Evolutionary conservation across 129 eudicot genomes (phyloP).

Genomic region (Flaveria sonorensis): DNA sequence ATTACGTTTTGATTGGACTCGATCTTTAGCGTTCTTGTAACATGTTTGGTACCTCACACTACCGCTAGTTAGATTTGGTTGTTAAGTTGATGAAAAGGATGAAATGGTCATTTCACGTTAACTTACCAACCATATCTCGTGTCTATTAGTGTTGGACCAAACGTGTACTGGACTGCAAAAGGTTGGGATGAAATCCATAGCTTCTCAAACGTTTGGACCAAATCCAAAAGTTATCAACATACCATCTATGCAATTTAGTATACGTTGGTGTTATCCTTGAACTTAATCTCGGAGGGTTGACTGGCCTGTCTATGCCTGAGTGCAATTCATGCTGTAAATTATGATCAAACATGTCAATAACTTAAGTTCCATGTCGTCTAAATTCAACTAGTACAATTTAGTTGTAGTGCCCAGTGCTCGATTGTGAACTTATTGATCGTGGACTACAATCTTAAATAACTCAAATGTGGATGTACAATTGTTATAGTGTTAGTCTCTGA

Average conservation of each 20-base stretch:
- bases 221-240: not conserved
- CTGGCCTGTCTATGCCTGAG: not conserved
- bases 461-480: not conserved
- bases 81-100: not conserved
- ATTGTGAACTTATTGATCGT: not conserved
- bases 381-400: no score
- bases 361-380: not conserved
- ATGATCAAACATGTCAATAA: not conserved
- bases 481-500: not conserved
- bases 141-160: no score
- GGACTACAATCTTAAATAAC: not conserved
- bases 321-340: not conserved
- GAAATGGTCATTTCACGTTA: not conserved
- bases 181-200: no score
- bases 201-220: no score
- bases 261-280: not conserved
- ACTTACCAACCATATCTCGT: no score
- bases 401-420: not conserved
- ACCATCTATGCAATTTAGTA: not conserved
- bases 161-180: no score
- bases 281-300: not conserved
- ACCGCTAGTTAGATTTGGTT: not conserved
- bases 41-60: not conserved
- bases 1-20: not conserved
- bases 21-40: not conserved